Percentiles rank a stretch among this genome's conserved stretches.
Conservation (phyloP, 1,139 yeast genomes). For the Sugiyamaella neomexicana region DNA sequence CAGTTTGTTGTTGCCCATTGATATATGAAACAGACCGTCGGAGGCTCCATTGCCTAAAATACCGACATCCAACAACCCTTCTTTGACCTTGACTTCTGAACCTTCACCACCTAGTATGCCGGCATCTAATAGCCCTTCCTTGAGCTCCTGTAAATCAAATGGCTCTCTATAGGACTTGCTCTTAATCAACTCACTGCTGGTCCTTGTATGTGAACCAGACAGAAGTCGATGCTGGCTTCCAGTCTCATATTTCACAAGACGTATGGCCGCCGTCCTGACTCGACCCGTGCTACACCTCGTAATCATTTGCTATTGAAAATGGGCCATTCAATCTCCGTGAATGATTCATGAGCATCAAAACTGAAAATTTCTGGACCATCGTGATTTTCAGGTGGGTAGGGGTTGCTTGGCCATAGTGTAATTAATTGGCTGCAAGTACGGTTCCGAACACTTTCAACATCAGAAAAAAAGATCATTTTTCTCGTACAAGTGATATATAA, state of each 20-base stretch:
- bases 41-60: no score
- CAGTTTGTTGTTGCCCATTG: background rate
- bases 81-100: background rate
- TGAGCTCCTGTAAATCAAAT: constrained; percentile 9
- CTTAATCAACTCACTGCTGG: constrained; percentile 2
- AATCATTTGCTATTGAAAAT: background rate
- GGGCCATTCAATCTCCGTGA: background rate
- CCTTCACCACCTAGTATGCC: constrained; percentile 8
- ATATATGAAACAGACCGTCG: background rate
- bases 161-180: constrained; percentile 12
- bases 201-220: constrained; percentile 2
- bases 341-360: no score
- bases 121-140: no score
- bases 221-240: background rate
- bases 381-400: background rate
- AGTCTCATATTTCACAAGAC: background rate
- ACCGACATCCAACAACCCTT: background rate
- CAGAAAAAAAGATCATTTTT: no score
- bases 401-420: no score
- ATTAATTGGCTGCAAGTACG: no score
- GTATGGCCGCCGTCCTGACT: background rate
- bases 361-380: background rate
- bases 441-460: no score
- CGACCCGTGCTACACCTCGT: background rate
- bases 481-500: no score